Base-by-base conservation (phyloP, 345 rosid genomes). In the Aegle marmelos region DNA sequence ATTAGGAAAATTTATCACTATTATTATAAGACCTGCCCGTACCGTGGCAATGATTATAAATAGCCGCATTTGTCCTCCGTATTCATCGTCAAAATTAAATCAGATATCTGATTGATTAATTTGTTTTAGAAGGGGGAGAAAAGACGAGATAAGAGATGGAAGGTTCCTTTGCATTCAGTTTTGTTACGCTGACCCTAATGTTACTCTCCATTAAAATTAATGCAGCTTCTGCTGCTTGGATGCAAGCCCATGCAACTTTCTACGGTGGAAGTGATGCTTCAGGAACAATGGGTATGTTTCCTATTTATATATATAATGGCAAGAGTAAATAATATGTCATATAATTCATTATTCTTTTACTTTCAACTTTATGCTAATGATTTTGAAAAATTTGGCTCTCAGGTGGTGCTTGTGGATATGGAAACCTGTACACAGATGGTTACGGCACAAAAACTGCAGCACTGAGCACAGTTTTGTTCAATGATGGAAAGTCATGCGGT, bases 391-490 rank as follows among this genome's bases (percentile, higher is more conserved):
- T n/a, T n/a, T 37, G 16, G 48, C 48, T 13, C 59, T 68, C 85
- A 93, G 97, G 94, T 17, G 97, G 94, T 28, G 95, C 97, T 28
- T 93, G 97, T 75, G 97, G 97, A 9, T 93, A 91, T 74, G 97
- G 94, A 13, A 88, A 90, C 77, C 75, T 93, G 45, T 80, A 88
- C 68, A 90, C 88, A 2, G 94, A 90, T 66, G 94, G 93, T 48
- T 93, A 93, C 63, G 91, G 87, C 7, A 88, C 79, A 79, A 88
- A 81, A 70, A 91, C 97, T 0, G 94, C 92, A 1, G 94, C 93
- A 0, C 76, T 93, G 24, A 93, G 95, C 83, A 88, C 90, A 4
- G 97, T 91, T 9, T 75, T 93, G 85, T 91, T 91, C 82, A 86
- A 89, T 68, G 83, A 84, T 27, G 91, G 95, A 39, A 80, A 87